These are phyloP conservation scores for Epichloe amarillans DNA, from an alignment of 2,329 filamentous ascomycete genomes.

Conservation along the genomic window DNA sequence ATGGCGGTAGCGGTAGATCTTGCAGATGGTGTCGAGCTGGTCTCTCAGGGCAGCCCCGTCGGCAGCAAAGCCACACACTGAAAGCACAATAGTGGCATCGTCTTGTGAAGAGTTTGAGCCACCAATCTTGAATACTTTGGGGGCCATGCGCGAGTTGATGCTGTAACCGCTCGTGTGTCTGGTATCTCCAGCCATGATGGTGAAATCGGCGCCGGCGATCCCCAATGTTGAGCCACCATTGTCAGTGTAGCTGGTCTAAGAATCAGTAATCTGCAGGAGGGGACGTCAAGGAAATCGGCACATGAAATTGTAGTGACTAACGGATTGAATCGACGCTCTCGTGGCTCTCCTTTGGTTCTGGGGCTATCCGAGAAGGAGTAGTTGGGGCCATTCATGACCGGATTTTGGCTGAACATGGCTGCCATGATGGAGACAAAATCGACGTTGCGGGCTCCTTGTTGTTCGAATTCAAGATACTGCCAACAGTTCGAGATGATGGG, in stretches of 20 bases:
- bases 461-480: neutral
- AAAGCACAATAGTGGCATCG: slow-evolving; percentile 76
- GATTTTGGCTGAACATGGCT: slow-evolving; percentile 59
- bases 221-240: slow-evolving; percentile 94
- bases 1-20: slow-evolving; percentile 98
- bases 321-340: slow-evolving; percentile 86
- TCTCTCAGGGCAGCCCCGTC: slow-evolving; percentile 91
- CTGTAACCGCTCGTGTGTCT: slow-evolving; percentile 92
- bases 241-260: slow-evolving; percentile 66
- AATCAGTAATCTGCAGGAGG: neutral
- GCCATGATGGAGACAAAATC: slow-evolving; percentile 31
- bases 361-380: slow-evolving; percentile 54
- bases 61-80: slow-evolving; percentile 89
- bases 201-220: slow-evolving; percentile 86
- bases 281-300: neutral
- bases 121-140: slow-evolving; percentile 96
- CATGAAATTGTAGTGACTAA: slow-evolving; percentile 31
- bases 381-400: slow-evolving; percentile 54
- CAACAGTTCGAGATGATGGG: neutral
- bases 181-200: slow-evolving; percentile 94
- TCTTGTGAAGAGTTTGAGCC: slow-evolving; percentile 76
- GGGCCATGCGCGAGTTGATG: slow-evolving; percentile 93
- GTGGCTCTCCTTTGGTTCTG: slow-evolving; percentile 39
- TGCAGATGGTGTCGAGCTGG: slow-evolving; percentile 85
- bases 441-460: neutral